Percentiles rank a stretch among this genome's conserved stretches.
Evolutionary conservation across 306 rosid species (phyloP).

Genomic region (Acacia confusa): DNA sequence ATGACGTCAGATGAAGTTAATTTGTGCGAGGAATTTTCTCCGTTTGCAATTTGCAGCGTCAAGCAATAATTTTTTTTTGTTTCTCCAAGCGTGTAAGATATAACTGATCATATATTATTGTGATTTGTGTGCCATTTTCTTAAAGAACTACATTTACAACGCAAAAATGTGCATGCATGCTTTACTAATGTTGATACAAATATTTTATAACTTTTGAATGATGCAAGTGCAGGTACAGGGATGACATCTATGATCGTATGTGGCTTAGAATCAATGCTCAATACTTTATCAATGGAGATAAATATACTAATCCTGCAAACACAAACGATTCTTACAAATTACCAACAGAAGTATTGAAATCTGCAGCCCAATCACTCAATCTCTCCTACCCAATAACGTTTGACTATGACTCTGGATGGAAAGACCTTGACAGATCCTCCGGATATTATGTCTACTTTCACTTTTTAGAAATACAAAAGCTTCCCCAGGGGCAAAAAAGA

Average conservation of each 20-base stretch:
- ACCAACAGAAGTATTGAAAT: not conserved
- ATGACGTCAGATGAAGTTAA: too few relatives aligned
- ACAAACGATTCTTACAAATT: not conserved
- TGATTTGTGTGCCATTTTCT: too few relatives aligned
- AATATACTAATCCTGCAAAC: not conserved
- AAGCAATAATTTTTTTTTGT: too few relatives aligned
- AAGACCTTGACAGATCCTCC: not conserved
- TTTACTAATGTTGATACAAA: too few relatives aligned
- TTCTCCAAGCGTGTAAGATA: too few relatives aligned
- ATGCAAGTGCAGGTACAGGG: not conserved
- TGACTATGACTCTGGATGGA: not conserved
- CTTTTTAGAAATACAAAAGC: not conserved
- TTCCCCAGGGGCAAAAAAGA: not conserved
- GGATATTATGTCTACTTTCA: not conserved
- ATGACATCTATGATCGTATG: not conserved
- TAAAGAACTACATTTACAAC: too few relatives aligned
- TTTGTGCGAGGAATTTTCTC: too few relatives aligned
- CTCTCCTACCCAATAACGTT: not conserved
- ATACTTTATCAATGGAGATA: not conserved
- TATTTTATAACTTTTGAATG: not conserved
- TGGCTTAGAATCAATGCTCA: fast-evolving
- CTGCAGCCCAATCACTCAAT: not conserved
- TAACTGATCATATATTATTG: too few relatives aligned
- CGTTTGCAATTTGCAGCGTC: too few relatives aligned
- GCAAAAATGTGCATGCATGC: too few relatives aligned